phyloP scores from a whole-genome alignment of 192 early-diverging fungal genomes.

The Phlyctochytrium bullatum region DNA sequence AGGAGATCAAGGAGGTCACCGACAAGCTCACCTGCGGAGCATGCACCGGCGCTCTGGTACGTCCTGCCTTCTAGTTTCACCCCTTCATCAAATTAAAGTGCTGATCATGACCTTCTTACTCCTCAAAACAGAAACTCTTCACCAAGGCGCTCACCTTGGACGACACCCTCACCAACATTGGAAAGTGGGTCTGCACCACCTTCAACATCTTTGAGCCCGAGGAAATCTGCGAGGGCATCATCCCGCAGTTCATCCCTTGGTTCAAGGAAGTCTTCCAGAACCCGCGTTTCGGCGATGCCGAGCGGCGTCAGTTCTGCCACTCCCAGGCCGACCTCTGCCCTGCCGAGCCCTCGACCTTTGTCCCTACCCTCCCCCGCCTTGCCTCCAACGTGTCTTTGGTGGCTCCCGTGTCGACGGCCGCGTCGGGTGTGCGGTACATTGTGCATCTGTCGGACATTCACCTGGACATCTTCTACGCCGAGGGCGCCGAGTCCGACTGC shows the following conservation, averaged over 20 bases:
- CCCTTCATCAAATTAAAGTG: neutral
- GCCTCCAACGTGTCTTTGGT: neutral
- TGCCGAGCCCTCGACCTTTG: neutral
- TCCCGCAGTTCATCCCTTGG: constrained; percentile 5
- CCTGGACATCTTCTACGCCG: neutral
- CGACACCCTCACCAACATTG: no score
- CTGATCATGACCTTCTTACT: no score
- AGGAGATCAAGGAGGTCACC: neutral
- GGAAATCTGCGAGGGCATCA: no score
- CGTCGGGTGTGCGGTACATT: neutral
- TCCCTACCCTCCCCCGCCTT: neutral
- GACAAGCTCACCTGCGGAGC: neutral
- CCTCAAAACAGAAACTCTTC: no score
- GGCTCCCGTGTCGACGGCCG: neutral
- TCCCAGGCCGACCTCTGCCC: neutral
- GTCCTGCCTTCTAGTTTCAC: neutral
- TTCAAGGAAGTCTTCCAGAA: neutral
- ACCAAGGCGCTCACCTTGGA: no score
- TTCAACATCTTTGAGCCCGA: no score
- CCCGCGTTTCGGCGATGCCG: neutral
- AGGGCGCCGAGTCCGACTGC: constrained; percentile 46
- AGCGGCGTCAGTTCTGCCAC: neutral
- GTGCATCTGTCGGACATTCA: neutral
- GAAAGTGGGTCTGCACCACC: no score
- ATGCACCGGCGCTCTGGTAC: neutral